Base-by-base conservation (phyloP, 768 basidiomycete species). In the Podaxis sp. region DNA sequence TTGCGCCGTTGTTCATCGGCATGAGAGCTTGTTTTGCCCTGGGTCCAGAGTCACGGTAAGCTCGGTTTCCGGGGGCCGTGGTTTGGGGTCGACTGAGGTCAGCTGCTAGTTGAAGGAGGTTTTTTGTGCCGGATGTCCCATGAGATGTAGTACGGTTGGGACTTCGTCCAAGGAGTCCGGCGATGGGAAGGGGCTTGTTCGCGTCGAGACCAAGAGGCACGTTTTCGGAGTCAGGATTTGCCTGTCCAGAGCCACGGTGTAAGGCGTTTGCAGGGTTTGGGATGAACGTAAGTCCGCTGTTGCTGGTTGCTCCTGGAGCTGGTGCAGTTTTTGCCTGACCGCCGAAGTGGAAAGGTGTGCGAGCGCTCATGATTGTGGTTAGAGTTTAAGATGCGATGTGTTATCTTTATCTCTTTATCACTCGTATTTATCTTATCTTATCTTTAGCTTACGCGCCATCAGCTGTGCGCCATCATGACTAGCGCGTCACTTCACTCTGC, bases 301-400 rank as follows among this genome's bases (percentile, higher is more conserved):
- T 36, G 17, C 22, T 27, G 29, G n/a, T 2, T 43, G 50, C 0
- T 5, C 55, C 24, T 24, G 41, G 9, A 15, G 51, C 4, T 13
- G 43, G 4, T 6, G 41, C 2, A 25, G 41, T 8, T 17, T 27
- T 38, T n/a, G 43, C 17, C 43, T 37, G 61, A 19, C 5, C 61
- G 8, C 29, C 41, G 54, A 56, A 37, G 3, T 29, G 54, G 22
- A 62, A 62, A 11, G 61, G 61, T 5, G 29, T 55, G 17, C 61
- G 61, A 13, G 54, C 61, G 29, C 61, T 62, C 61, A 62, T 62
- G 33, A 37, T 56, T 24, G 54, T 52, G 29, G 51, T 43, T 11
- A 43, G 51, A 47, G 37, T 57, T 46, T 46, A 9, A 15, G n/a
- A 46, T 46, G 43, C 8, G 47, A n/a, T 2, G 9, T 50, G 15